Conservation (phyloP, 179 eudicot genomes). For the Drosera spatulata region DNA sequence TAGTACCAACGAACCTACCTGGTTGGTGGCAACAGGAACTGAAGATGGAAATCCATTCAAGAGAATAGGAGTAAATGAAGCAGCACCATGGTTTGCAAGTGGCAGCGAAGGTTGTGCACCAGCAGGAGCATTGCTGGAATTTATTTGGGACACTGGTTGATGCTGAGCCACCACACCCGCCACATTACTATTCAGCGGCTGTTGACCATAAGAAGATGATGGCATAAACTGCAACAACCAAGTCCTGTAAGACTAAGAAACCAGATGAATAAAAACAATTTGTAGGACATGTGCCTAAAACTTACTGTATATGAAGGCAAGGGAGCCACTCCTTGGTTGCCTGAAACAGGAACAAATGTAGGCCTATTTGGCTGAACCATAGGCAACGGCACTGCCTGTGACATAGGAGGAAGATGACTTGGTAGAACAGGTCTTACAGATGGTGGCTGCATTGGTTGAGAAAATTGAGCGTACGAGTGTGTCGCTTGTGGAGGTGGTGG, state of each 20-base stretch:
- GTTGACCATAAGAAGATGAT: conserved; percentile 20
- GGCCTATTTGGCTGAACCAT: conserved; percentile 44
- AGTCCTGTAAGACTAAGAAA: background rate
- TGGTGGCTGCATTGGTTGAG: conserved; percentile 50
- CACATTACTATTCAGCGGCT: conserved; percentile 39
- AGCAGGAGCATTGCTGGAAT: conserved; percentile 27
- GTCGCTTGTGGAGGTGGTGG: conserved; percentile 32
- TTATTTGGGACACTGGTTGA: conserved; percentile 37
- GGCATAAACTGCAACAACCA: conserved; percentile 18
- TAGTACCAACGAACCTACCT: conserved; percentile 13
- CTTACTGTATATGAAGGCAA: conserved; percentile 56
- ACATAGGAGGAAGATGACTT: conserved; percentile 31
- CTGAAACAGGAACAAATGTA: conserved; percentile 37
- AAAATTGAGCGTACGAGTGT: conserved; percentile 36
- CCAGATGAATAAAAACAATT: background rate
- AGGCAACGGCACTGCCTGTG: conserved; percentile 40
- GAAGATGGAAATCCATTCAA: conserved; percentile 33
- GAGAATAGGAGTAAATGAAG: conserved; percentile 27
- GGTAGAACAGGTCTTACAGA: conserved; percentile 45
- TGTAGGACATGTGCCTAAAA: conserved; percentile 5
- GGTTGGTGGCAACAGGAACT: conserved; percentile 14
- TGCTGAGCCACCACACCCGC: conserved; percentile 18
- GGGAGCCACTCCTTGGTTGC: conserved; percentile 36
- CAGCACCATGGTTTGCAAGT: conserved; percentile 29
- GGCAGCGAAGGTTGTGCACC: conserved; percentile 33